Evolutionary conservation across 345 rosid species (phyloP).

Genomic region (Boechera stricta): DNA sequence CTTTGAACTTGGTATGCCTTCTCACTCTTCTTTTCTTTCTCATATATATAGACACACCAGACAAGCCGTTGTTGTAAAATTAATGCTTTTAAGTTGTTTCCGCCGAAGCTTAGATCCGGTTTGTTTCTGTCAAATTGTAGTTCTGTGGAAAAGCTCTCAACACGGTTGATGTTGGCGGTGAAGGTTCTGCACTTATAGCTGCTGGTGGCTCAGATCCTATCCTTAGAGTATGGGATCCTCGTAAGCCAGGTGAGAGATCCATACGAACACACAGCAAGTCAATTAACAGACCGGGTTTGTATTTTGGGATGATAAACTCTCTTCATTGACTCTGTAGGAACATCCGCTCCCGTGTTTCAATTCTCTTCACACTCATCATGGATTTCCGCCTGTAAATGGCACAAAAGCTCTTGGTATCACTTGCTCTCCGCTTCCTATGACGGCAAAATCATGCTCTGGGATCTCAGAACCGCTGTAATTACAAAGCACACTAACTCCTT

Average conservation of each 20-base stretch:
- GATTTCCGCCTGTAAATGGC: slow-evolving; percentile 98
- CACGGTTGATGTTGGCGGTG: slow-evolving; percentile 89
- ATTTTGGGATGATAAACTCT: not conserved
- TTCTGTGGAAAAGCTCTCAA: slow-evolving; percentile 83
- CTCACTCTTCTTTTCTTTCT: slow-evolving; percentile 25
- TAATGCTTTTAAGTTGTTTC: not conserved
- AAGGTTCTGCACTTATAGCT: slow-evolving; percentile 87
- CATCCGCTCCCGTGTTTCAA: slow-evolving; percentile 84
- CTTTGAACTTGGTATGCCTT: slow-evolving; percentile 63
- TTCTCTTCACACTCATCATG: slow-evolving; percentile 88
- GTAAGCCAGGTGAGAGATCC: slow-evolving; percentile 78
- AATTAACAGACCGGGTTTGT: slow-evolving; percentile 12
- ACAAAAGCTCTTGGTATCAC: slow-evolving; percentile 76
- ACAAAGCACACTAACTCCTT: slow-evolving; percentile 6
- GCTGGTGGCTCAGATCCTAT: slow-evolving; percentile 90
- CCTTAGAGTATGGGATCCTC: slow-evolving; percentile 97
- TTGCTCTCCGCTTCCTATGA: slow-evolving; percentile 93
- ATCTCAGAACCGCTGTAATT: slow-evolving; percentile 96
- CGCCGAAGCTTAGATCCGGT: not conserved
- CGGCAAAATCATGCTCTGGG: slow-evolving; percentile 99
- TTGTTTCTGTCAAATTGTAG: slow-evolving; percentile 49
- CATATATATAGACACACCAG: not conserved
- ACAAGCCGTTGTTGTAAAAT: not conserved
- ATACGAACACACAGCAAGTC: slow-evolving; percentile 10
- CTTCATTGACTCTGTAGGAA: slow-evolving; percentile 55